Percentiles rank a stretch among this genome's conserved stretches.
Conservation (phyloP, 371 early-diverging fungal species). For the Apophysomyces variabilis region DNA sequence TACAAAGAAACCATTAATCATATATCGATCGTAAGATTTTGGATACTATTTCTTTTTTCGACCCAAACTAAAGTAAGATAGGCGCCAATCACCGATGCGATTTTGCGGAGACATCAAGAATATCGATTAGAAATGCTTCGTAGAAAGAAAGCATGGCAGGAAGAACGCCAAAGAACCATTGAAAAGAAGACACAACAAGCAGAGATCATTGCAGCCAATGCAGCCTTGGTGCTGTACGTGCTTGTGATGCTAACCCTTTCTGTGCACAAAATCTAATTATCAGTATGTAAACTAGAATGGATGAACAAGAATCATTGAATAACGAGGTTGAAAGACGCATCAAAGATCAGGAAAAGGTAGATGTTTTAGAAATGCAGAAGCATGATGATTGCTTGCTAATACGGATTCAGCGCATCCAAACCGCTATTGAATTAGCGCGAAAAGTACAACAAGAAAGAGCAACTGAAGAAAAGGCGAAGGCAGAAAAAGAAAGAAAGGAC, state of each 20-base stretch:
- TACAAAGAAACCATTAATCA: background rate
- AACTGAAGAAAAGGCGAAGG: conserved; percentile 24
- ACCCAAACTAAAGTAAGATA: background rate
- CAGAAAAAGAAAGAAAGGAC: conserved; percentile 29
- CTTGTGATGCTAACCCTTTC: background rate
- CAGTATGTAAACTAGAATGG: background rate
- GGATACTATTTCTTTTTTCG: background rate
- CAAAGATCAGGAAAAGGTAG: conserved; percentile 7
- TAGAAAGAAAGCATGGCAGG: background rate
- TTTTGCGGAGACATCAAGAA: background rate
- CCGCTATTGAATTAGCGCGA: conserved; percentile 18
- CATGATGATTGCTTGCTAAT: background rate
- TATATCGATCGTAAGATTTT: background rate
- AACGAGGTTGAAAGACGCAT: background rate
- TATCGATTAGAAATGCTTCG: background rate
- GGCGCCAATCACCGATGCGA: background rate
- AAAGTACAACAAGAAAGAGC: conserved; percentile 22
- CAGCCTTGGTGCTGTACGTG: background rate
- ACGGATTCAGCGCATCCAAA: background rate
- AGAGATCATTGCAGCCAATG: background rate
- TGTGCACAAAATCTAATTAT: background rate
- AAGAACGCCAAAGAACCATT: background rate
- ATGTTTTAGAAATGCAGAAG: background rate
- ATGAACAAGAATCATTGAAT: conserved; percentile 1
- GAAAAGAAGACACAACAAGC: background rate